Conservation (phyloP, 306 rosid genomes). For the Carpinus viminea region DNA sequence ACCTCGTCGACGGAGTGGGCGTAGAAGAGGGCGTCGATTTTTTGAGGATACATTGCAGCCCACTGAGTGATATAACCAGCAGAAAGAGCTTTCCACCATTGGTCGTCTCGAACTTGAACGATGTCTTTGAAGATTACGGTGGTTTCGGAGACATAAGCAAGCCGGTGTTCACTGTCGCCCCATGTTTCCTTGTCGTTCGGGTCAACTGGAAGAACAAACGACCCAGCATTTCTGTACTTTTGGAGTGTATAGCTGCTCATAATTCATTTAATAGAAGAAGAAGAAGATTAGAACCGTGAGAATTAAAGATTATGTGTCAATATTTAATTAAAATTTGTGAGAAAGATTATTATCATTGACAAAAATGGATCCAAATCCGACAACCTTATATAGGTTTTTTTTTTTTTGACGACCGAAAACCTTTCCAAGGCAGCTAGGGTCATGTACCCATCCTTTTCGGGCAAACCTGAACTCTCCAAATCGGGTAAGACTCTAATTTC, state of each 20-base stretch:
- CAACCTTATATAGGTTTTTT: too few relatives aligned
- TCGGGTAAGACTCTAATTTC: too few relatives aligned
- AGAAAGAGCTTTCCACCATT: slow-evolving; percentile 97
- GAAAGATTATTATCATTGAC: too few relatives aligned
- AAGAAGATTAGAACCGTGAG: too few relatives aligned
- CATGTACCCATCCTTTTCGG: too few relatives aligned
- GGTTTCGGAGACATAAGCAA: slow-evolving; percentile 94
- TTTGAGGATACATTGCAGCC: slow-evolving; percentile 97
- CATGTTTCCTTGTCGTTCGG: slow-evolving; percentile 90
- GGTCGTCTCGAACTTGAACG: slow-evolving; percentile 92
- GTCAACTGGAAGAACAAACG: slow-evolving; percentile 86
- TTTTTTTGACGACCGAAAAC: too few relatives aligned
- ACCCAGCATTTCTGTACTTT: slow-evolving; percentile 86
- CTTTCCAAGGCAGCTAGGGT: too few relatives aligned
- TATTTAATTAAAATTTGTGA: too few relatives aligned
- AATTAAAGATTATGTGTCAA: too few relatives aligned
- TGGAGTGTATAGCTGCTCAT: slow-evolving; percentile 85
- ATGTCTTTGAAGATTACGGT: slow-evolving; percentile 94
- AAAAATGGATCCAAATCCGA: too few relatives aligned
- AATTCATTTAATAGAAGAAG: too few relatives aligned
- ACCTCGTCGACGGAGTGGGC: slow-evolving; percentile 82
- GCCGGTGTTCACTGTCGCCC: slow-evolving; percentile 98
- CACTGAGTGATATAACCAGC: slow-evolving; percentile 88
- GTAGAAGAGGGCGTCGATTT: slow-evolving; percentile 83
- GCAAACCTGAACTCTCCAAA: too few relatives aligned